Conservation (phyloP, 805 yeast species). For the Nakazawaea wyomingensis region DNA sequence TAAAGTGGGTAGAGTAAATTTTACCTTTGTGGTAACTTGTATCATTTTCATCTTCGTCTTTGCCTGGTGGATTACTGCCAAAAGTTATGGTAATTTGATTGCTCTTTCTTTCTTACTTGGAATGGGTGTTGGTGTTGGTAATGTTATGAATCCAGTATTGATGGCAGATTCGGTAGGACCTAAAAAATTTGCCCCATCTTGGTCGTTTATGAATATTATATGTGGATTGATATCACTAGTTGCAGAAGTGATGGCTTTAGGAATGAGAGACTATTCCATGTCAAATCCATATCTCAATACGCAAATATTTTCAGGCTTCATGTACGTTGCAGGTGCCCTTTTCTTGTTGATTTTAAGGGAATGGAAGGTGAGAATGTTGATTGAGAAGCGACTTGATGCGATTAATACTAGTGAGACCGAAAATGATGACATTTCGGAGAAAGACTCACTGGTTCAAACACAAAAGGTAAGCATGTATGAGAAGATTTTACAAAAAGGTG, state of each 20-base stretch:
- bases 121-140: constrained; percentile 39
- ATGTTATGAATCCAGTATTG: constrained; percentile 31
- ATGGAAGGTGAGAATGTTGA: constrained; percentile 41
- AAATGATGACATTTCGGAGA: constrained; percentile 3
- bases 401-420: background rate
- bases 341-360: constrained; percentile 49
- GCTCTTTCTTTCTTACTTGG: constrained; percentile 42
- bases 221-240: constrained; percentile 27
- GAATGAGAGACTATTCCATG: constrained; percentile 20
- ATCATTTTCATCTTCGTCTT: constrained; percentile 34
- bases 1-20: constrained; percentile 41
- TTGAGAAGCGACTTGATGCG: constrained; percentile 22
- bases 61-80: constrained; percentile 45
- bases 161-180: constrained; percentile 30
- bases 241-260: constrained; percentile 28
- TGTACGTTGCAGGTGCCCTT: constrained; percentile 37
- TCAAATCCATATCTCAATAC: constrained; percentile 48
- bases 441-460: constrained; percentile 2
- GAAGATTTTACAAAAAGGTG: constrained; percentile 1
- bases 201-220: constrained; percentile 20
- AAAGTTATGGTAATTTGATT: constrained; percentile 34
- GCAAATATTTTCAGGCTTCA: constrained; percentile 53
- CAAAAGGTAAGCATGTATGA: constrained; percentile 1
- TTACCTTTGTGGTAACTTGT: constrained; percentile 31
- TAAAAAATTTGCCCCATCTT: constrained; percentile 24